Evolutionary conservation across 148 eudicot species (phyloP), one percentile per base, ranked within the genome.

Genomic region (Chenopodium berlandieri): DNA sequence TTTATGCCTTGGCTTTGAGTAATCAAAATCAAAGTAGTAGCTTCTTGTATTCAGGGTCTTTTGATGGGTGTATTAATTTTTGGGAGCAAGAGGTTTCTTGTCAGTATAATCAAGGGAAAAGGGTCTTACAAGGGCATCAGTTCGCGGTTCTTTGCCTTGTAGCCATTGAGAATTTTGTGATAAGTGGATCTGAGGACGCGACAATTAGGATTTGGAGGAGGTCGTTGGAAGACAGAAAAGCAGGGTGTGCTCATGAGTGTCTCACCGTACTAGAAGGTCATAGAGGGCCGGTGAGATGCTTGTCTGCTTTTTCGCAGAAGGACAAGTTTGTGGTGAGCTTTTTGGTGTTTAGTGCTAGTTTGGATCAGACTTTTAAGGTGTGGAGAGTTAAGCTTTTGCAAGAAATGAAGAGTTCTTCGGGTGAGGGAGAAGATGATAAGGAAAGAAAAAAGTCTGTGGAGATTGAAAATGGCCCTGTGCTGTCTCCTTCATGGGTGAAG

Each of bases 101-200:
- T 5, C 86, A 93, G 67, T 90, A 80, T 73, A 86, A 82, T 65
- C 90, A 6, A 14, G 73, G 88, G 20, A 87, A 88, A 17, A 93
- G 90, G 68, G 82, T 86, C 76, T 63, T 92, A 73, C 88, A 88
- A 75, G 92, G 93, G 8, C 93, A 92, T 80, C 82, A 86, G 12
- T 86, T 89, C 31, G 85, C 87, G 4, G 88, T 92, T 23, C 89
- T 89, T 19, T 87, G 91, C 32, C 79, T 92, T 4, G 89, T 79
- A 1, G 84, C 86, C 4, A 68, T 92, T 6, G 91, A 84, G 54
- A 85, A 88, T 66, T 34, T 90, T 37, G 69, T 92, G 22, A 80
- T 92, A 0, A 92, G 95, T 47, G 95, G 95, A 2, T 90, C 93
- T 0, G 92, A 87, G 63, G 95, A 90, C 54, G 81, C 90, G 31